These are phyloP conservation scores for Onygenales sp. DNA, from an alignment of 2,329 filamentous ascomycete genomes.

Conservation along the genomic window DNA sequence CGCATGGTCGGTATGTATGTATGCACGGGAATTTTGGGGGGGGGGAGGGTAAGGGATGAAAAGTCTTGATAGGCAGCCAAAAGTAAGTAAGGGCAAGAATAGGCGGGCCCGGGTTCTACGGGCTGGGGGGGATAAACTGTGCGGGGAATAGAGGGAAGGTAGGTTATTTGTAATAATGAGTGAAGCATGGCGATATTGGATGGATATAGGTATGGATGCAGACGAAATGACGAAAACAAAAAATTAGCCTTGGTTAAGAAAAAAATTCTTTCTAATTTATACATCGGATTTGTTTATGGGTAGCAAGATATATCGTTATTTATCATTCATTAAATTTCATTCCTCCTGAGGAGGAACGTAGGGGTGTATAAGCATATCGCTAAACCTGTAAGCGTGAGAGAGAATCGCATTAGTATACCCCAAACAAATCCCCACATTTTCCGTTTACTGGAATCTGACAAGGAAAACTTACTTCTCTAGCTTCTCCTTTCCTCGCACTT, in stretches of 20 bases:
- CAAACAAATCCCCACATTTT: neutral
- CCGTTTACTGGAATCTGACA: neutral
- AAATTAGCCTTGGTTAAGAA: neutral
- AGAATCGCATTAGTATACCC: conserved; percentile 1
- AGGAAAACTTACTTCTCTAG: conserved; percentile 58
- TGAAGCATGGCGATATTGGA: too few relatives aligned
- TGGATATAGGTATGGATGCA: too few relatives aligned
- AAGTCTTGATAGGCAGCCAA: too few relatives aligned
- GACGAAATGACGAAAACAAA: too few relatives aligned
- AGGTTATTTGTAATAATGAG: too few relatives aligned
- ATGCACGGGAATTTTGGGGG: too few relatives aligned
- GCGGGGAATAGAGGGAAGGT: too few relatives aligned
- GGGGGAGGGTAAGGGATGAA: too few relatives aligned
- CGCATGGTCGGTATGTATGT: too few relatives aligned
- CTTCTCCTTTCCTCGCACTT: conserved; percentile 90
- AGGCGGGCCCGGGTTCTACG: too few relatives aligned
- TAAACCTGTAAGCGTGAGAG: conserved; percentile 29
- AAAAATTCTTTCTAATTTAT: conserved; percentile 24
- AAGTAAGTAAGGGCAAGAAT: too few relatives aligned
- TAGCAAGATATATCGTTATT: conserved; percentile 1
- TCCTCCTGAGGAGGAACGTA: conserved; percentile 35
- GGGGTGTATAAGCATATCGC: conserved; percentile 41
- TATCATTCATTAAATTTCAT: neutral
- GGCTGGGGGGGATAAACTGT: too few relatives aligned
- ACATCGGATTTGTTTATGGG: conserved; percentile 14